These are phyloP conservation scores for Hyaloscypha hepaticicola DNA, from an alignment of 495 filamentous ascomycete genomes.

Conservation along the genomic window DNA sequence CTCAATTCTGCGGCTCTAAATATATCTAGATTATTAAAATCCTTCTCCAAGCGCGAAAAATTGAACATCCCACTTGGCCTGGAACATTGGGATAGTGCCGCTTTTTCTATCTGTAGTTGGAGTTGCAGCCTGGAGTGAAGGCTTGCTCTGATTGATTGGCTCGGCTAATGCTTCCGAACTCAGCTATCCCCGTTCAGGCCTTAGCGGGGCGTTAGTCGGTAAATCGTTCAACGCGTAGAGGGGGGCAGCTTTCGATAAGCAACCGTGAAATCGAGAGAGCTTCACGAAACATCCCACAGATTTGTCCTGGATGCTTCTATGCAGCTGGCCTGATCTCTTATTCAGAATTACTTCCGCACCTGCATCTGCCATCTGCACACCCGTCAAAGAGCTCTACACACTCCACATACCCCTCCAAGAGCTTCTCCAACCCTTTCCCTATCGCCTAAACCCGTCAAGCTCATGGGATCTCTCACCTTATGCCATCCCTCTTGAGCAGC, in stretches of 20 bases:
- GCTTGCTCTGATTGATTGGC: neutral
- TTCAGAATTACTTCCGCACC: neutral
- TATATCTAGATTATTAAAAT: too few relatives aligned
- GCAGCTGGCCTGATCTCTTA: neutral
- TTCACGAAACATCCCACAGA: neutral
- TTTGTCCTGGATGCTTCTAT: neutral
- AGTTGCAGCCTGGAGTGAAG: too few relatives aligned
- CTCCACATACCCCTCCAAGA: neutral
- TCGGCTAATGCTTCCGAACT: neutral
- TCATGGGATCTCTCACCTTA: conserved; percentile 6
- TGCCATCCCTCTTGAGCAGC: conserved; percentile 9
- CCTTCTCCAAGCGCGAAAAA: too few relatives aligned
- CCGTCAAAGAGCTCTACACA: neutral
- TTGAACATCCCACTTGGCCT: too few relatives aligned
- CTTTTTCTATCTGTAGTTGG: too few relatives aligned
- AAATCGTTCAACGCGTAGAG: neutral
- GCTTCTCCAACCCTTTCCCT: neutral
- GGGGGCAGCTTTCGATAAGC: conserved; percentile 8
- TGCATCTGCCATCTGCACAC: conserved; percentile 2
- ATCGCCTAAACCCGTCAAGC: neutral
- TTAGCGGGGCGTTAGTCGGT: neutral
- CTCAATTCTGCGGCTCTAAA: too few relatives aligned
- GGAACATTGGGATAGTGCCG: too few relatives aligned
- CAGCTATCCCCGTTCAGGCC: neutral
- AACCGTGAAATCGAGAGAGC: conserved; percentile 3